A percentile compares a stretch with the other conserved stretches of the same genome.
Evolutionary conservation across 1,284 basidiomycete species (phyloP).

Genomic region (Rhodotorula sp.): DNA sequence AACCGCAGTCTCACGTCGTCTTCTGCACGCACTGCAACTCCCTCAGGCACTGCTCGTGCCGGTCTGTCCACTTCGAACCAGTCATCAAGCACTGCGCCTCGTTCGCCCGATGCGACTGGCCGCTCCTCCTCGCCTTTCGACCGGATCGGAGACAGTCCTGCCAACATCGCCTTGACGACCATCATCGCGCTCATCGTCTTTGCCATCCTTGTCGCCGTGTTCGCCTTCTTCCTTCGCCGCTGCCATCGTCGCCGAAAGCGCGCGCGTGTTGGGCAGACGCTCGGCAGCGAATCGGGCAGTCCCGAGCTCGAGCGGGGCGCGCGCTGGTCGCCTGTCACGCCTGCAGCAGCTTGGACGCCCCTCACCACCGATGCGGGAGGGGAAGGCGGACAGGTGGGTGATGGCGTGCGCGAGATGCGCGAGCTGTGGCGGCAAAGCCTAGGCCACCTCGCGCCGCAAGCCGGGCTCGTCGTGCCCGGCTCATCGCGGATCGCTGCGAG

Average conservation of each 20-base stretch:
- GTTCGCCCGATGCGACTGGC: neutral
- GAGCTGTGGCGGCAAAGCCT: neutral
- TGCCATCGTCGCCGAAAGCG: slow-evolving; percentile 8
- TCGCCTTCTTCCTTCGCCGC: slow-evolving; percentile 26
- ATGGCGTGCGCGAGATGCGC: slow-evolving; percentile 11
- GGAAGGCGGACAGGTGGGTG: slow-evolving; percentile 7
- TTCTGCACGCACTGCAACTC: too few relatives aligned
- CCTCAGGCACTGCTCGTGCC: neutral
- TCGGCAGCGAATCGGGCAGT: neutral
- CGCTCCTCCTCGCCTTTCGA: slow-evolving; percentile 15
- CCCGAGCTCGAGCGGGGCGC: neutral
- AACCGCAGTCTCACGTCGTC: too few relatives aligned
- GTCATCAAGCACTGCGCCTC: neutral
- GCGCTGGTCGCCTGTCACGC: neutral
- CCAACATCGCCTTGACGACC: slow-evolving; percentile 31
- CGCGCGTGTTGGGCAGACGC: neutral
- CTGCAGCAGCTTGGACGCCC: neutral
- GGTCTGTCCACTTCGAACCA: neutral
- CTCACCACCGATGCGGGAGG: neutral
- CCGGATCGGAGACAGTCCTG: slow-evolving; percentile 23
- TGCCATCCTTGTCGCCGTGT: slow-evolving; percentile 16
- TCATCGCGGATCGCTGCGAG: neutral
- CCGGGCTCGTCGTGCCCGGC: neutral
- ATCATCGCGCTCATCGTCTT: slow-evolving; percentile 32
- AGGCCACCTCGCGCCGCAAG: neutral